Conservation (phyloP, 495 filamentous ascomycete species). For the Glarea lozoyensis region DNA sequence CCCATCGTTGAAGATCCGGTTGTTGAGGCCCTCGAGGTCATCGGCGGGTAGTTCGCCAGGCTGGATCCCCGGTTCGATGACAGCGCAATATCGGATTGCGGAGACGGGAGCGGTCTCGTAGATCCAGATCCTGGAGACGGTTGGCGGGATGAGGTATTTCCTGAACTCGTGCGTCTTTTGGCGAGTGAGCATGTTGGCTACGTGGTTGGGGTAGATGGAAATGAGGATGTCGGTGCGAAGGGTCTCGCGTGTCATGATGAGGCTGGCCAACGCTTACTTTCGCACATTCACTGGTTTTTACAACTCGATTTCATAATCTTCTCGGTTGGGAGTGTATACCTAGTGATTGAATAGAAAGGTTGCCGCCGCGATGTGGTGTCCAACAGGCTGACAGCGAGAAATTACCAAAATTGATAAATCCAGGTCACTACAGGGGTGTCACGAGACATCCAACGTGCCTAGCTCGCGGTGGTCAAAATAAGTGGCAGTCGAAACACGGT, state of each 20-base stretch:
- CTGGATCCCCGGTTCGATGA: conserved; percentile 15
- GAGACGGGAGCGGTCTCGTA: conserved; percentile 25
- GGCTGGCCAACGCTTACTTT: too few species aligned
- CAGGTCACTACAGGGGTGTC: too few species aligned
- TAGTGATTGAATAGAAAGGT: too few species aligned
- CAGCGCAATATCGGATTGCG: conserved; percentile 18
- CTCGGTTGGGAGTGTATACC: too few species aligned
- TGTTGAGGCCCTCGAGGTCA: conserved; percentile 19
- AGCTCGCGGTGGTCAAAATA: too few species aligned
- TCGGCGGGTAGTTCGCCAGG: conserved; percentile 23
- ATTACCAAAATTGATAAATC: too few species aligned
- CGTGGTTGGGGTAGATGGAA: conserved; percentile 27
- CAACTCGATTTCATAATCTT: too few species aligned
- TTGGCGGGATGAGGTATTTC: conserved; percentile 26
- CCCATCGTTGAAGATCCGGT: conserved; percentile 26
- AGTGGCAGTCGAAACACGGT: too few species aligned
- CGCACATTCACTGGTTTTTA: too few species aligned
- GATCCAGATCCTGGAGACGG: conserved; percentile 27
- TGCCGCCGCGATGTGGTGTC: too few species aligned
- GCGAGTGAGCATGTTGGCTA: conserved; percentile 24
- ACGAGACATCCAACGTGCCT: too few species aligned
- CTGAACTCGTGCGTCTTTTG: conserved; percentile 34
- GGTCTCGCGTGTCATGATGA: background rate
- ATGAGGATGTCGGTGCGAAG: conserved; percentile 24
- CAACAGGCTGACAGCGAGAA: too few species aligned